Conservation (phyloP, 805 yeast species). For the Candida ulmi region DNA sequence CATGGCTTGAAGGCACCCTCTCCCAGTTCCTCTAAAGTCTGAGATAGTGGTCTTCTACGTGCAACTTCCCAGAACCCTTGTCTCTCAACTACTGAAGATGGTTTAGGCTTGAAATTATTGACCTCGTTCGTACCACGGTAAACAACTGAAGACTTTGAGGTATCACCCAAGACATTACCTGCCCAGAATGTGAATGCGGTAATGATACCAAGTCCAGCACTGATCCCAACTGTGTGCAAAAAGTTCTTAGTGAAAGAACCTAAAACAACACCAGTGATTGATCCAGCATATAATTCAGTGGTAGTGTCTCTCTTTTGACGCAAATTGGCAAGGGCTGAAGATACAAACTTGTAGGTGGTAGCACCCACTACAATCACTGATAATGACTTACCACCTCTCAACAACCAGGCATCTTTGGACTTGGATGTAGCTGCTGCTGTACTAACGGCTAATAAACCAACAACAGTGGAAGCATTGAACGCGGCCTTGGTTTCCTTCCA, state of each 20-base stretch:
- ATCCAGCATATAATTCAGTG: constrained; percentile 48
- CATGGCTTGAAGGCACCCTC: constrained; percentile 22
- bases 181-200: constrained; percentile 49
- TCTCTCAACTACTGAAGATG: constrained; percentile 22
- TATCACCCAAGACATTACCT: constrained; percentile 30
- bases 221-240: constrained; percentile 40
- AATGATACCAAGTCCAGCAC: constrained; percentile 37
- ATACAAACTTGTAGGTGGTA: constrained; percentile 37
- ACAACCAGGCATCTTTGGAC: neutral
- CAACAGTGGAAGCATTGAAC: constrained; percentile 37
- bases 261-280: constrained; percentile 37
- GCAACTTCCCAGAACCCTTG: constrained; percentile 78
- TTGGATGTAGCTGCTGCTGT: neutral
- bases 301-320: constrained; percentile 58
- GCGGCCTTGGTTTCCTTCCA: constrained; percentile 42
- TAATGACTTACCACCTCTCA: constrained; percentile 22
- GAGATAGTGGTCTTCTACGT: constrained; percentile 76
- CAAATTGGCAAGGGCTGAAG: constrained; percentile 47
- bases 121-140: constrained; percentile 20
- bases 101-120: constrained; percentile 23
- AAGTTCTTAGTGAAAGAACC: constrained; percentile 32
- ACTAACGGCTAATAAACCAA: constrained; percentile 40
- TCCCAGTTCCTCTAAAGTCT: constrained; percentile 73
- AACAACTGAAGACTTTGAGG: constrained; percentile 32
- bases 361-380: constrained; percentile 45